Evolutionary conservation across 768 basidiomycete genomes (phyloP).

Genomic region (Psilocybe sp.): DNA sequence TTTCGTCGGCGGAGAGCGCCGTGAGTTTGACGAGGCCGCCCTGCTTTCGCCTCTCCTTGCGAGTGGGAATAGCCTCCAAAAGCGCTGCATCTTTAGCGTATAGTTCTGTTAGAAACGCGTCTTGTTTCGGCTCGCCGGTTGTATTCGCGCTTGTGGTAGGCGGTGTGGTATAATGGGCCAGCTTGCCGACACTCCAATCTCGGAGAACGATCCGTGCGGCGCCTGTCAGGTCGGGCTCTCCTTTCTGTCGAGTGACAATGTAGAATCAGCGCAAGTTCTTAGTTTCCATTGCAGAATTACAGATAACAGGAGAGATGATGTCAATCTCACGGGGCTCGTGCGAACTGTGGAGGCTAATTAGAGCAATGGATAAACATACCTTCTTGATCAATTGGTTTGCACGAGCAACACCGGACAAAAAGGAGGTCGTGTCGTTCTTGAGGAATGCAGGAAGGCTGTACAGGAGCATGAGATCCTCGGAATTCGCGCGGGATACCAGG

Average conservation of each 20-base stretch:
- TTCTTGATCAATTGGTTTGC: slow-evolving; percentile 74
- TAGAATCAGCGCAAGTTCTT: slow-evolving; percentile 4
- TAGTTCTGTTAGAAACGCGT: slow-evolving; percentile 22
- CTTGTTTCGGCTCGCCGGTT: background rate
- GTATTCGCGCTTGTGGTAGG: slow-evolving; percentile 20
- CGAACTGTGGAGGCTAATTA: background rate
- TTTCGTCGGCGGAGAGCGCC: slow-evolving; percentile 31
- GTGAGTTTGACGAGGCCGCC: slow-evolving; percentile 57
- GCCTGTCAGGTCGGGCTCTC: slow-evolving; percentile 65
- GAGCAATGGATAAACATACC: slow-evolving; percentile 35
- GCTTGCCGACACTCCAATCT: slow-evolving; percentile 78
- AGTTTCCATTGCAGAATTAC: background rate
- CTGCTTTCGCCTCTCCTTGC: slow-evolving; percentile 67
- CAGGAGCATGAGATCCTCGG: slow-evolving; percentile 86
- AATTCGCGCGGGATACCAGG: slow-evolving; percentile 63
- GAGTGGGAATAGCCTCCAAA: slow-evolving; percentile 43
- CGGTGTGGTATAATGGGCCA: slow-evolving; percentile 71
- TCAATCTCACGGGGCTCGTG: too few species aligned
- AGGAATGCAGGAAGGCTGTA: slow-evolving; percentile 83
- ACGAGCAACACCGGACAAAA: slow-evolving; percentile 77
- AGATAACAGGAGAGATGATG: background rate
- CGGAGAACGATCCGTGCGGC: slow-evolving; percentile 79
- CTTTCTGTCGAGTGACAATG: slow-evolving; percentile 45
- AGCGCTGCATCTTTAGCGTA: slow-evolving; percentile 49
- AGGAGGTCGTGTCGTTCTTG: slow-evolving; percentile 62